Conservation (phyloP, 345 rosid genomes). For the Stellera chamaejasme region DNA sequence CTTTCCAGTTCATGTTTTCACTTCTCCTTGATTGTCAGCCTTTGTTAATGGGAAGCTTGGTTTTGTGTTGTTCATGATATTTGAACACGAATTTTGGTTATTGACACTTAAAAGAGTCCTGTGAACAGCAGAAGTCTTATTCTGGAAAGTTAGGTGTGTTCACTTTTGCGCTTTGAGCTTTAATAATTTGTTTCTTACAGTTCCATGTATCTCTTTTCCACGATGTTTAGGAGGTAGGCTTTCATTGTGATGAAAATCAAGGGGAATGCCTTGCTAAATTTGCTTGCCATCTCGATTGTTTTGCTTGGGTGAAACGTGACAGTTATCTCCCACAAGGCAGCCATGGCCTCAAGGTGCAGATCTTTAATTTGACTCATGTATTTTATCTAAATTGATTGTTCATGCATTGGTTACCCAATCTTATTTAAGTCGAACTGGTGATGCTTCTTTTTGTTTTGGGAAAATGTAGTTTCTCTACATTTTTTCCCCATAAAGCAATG, state of each 20-base stretch:
- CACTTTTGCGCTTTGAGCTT: too few species aligned
- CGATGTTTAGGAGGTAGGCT: conserved; percentile 66
- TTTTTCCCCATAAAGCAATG: background rate
- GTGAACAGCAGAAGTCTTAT: too few species aligned
- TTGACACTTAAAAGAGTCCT: too few species aligned
- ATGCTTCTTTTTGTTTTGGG: conserved; percentile 5
- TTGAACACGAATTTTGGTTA: too few species aligned
- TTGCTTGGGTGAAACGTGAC: conserved; percentile 99
- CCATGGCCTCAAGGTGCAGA: conserved; percentile 85
- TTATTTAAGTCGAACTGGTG: conserved; percentile 13
- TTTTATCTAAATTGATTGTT: background rate
- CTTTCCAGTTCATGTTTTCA: too few species aligned
- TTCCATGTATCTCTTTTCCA: too few species aligned
- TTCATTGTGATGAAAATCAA: conserved; percentile 78
- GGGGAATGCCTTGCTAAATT: conserved; percentile 96
- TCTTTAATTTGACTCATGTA: background rate
- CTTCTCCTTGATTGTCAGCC: too few species aligned
- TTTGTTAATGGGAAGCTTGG: too few species aligned
- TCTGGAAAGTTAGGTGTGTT: too few species aligned
- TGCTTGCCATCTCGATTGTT: conserved; percentile 95
- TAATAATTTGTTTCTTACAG: conserved; percentile 5
- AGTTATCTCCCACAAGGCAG: conserved; percentile 99
- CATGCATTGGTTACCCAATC: conserved; percentile 1
- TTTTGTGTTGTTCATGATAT: too few species aligned
- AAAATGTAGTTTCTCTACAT: background rate